phyloP scores from a whole-genome alignment of 345 rosid species.

The Ceriops tagal region DNA sequence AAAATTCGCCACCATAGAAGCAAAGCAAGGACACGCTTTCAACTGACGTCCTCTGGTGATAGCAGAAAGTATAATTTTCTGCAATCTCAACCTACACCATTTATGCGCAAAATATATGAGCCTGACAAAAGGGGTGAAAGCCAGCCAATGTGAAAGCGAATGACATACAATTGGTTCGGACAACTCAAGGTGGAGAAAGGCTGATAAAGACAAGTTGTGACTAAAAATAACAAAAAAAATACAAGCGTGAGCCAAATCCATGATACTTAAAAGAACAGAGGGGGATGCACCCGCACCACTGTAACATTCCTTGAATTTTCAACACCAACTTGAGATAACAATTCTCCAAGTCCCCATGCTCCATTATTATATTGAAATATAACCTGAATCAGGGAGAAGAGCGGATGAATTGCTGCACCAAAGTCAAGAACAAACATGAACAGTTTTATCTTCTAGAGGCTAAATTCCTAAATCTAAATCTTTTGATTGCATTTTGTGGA shows the following conservation, averaged over 20 bases:
- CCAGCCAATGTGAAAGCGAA: background rate
- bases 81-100: no score
- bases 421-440: background rate
- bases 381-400: conserved; percentile 1
- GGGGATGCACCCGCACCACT: background rate
- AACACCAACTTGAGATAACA: conserved; percentile 45
- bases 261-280: background rate
- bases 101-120: no score
- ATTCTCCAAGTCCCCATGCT: conserved; percentile 23
- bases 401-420: conserved; percentile 5
- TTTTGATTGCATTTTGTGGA: conserved; percentile 28
- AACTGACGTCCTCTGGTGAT: no score
- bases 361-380: background rate
- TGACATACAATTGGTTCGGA: background rate
- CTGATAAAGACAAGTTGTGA: background rate
- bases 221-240: background rate
- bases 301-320: conserved; percentile 20
- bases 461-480: background rate
- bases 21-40: no score
- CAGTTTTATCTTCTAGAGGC: no score
- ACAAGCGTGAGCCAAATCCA: background rate
- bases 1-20: no score
- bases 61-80: no score
- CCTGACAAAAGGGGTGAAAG: background rate
- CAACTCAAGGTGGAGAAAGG: background rate